Evolutionary conservation across 305 asterid genomes (phyloP).

Genomic region (Fraxinus ornus): DNA sequence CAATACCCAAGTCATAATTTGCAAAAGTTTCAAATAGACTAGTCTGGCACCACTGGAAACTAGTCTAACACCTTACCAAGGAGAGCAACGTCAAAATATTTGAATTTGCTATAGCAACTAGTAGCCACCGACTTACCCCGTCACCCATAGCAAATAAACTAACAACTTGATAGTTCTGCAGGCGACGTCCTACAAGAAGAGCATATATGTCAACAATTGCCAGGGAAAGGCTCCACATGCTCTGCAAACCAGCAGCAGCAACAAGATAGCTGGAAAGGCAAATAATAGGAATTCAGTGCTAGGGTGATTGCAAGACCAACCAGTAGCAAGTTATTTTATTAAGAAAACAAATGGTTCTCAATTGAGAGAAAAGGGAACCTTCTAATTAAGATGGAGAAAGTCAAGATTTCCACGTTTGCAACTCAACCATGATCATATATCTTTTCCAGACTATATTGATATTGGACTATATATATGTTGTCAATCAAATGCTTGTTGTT

Average conservation of each 20-base stretch:
- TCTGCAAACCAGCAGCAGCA: constrained; percentile 92
- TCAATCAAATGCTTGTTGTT: not conserved
- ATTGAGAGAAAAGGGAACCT: not conserved
- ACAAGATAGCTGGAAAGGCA: constrained; percentile 75
- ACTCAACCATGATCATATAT: not conserved
- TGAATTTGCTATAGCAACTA: not conserved
- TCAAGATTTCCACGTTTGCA: not conserved
- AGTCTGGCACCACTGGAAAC: not conserved
- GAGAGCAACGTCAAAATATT: not conserved
- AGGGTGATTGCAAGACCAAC: constrained; percentile 13
- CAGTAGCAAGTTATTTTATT: not conserved
- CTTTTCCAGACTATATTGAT: not conserved
- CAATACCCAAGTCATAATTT: not conserved
- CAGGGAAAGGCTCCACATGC: constrained; percentile 86
- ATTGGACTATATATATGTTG: not conserved
- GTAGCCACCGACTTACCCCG: constrained; percentile 68
- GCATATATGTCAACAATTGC: constrained; percentile 80
- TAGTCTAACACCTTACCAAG: constrained; percentile 5
- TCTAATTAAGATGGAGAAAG: not conserved
- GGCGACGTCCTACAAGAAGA: constrained; percentile 80
- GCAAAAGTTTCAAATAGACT: not conserved
- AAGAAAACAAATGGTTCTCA: not conserved
- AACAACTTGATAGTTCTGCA: constrained; percentile 69
- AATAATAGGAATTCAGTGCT: constrained; percentile 15
- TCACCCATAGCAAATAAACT: constrained; percentile 89